Base-by-base conservation (phyloP, 2,329 filamentous ascomycete genomes). In the Fusarium camptoceras region DNA sequence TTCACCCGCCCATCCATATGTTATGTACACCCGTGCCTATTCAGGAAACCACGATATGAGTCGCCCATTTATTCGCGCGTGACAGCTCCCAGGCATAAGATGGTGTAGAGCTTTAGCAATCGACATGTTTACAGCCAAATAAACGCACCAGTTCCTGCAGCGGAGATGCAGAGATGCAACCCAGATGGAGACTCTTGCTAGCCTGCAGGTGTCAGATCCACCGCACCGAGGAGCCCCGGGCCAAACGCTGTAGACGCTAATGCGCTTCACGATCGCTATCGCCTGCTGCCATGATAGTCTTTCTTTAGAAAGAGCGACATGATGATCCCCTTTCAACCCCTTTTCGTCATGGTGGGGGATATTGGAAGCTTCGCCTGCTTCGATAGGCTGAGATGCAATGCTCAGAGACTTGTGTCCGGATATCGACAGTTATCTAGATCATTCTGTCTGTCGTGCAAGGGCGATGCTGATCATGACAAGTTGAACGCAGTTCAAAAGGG, bases 181-280 rank as follows among this genome's bases (percentile, higher is more conserved):
- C 50, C 43, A 62, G 54, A 70, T 64, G 68, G 63, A 57, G 62
- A 47, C 51, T 48, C 60, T 46, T 58, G 22, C 61, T 42, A 70
- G 53, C 55, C 57, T 73, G 71, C 71, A 73, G 57, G 58, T 73
- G 64, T 67, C 60, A 71, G 67, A 73, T 69, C 71, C 71, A 70
- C 70, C 28, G 55, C 53, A 47, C 55, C 44, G 55, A 59, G 63
- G 49, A 59, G 58, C 59, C 65, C 56, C 60, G 65, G 56, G 27
- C 58, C 61, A 71, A 59, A 58, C 59, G 46, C 55, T 57, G 46
- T 44, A 46, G 28, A 66, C 48, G 59, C 67, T 73, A 66, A 66
- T 54, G 69, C 57, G 62, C 58, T 64, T 57, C 46, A 59, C 58
- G 34, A 37, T 47, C 30, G 39, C 50, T 71, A 54, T 72, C 51